Evolutionary conservation across 2,329 filamentous ascomycete genomes (phyloP).

Genomic region (Acarospora socialis): DNA sequence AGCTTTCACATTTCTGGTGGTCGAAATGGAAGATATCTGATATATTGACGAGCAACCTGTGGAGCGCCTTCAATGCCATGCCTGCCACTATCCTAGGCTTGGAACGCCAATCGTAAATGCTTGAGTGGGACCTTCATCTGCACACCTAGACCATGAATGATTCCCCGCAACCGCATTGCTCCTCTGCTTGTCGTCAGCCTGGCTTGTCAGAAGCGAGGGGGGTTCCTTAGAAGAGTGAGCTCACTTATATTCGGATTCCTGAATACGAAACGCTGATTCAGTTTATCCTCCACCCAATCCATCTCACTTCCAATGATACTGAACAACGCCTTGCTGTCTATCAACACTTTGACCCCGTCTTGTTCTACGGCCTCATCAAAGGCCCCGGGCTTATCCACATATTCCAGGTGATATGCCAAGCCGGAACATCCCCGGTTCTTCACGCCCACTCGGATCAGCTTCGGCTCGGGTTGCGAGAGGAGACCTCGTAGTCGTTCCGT

Average conservation of each 20-base stretch:
- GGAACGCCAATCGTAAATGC: too few species aligned
- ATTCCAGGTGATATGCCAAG: slow-evolving; percentile 84
- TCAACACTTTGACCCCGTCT: slow-evolving; percentile 87
- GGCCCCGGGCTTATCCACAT: slow-evolving; percentile 73
- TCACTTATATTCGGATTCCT: slow-evolving; percentile 96
- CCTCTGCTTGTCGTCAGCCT: slow-evolving; percentile 46
- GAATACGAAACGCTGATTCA: slow-evolving; percentile 86
- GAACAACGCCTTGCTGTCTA: slow-evolving; percentile 93
- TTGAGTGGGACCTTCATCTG: too few species aligned
- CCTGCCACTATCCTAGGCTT: too few species aligned
- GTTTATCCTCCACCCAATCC: slow-evolving; percentile 96
- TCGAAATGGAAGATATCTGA: too few species aligned
- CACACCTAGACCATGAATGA: slow-evolving; percentile 63
- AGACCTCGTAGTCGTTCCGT: slow-evolving; percentile 64
- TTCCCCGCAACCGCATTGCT: slow-evolving; percentile 90
- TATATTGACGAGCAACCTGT: too few species aligned
- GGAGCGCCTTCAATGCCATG: too few species aligned
- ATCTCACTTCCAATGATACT: slow-evolving; percentile 98
- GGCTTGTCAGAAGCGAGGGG: too few species aligned
- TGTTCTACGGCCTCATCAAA: slow-evolving; percentile 93
- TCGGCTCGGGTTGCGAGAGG: slow-evolving; percentile 73
- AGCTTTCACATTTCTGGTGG: too few species aligned
- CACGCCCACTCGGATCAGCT: slow-evolving; percentile 87
- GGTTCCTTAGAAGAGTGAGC: too few species aligned
- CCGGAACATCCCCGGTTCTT: slow-evolving; percentile 91